Evolutionary conservation across 345 rosid genomes (phyloP), one percentile per base, ranked within the genome.

Genomic region (Sonneratia caseolaris): DNA sequence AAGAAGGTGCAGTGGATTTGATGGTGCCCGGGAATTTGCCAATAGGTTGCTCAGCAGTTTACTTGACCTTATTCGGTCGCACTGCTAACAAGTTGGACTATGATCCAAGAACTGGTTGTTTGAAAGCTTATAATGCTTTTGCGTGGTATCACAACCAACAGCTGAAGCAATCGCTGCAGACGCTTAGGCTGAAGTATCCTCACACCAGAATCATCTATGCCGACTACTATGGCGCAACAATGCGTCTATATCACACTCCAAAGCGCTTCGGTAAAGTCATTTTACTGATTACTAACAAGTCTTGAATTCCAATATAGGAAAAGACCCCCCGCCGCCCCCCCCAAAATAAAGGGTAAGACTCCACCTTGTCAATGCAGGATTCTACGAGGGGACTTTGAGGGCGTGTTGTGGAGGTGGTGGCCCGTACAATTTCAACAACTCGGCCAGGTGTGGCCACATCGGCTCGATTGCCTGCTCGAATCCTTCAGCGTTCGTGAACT

Each of bases 371-470:
- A 13, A 15, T 62, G 72, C 76, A 89, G 92, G 92, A 12, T 83
- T 89, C 32, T 68, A 70, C 15, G 61, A 66, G 21, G 82, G 87
- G 24, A 72, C 82, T 1, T 64, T 81, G 37, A 71, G 10, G 37
- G 88, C 90, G 12, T 90, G 93, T 48, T 90, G 93, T 40, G 96
- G 93, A 66, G 88, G 85, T 18, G 91, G 87, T 55, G 93, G 96
- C 11, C 88, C 86, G 2, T 88, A 82, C 73, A 85, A 90, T 59
- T 87, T 79, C 78, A 81, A 86, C 36, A 72, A 71, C 32, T 80
- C 82, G 0, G 87, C 84, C 9, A 71, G 79, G 24, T 90, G 96
- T 7, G 91, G 93, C 5, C 80, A 79, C 71, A 64, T 21, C 0
- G 90, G 90, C 37, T 86, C 96, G 5, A 79, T 43, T 18, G 78